Percentiles rank a stretch among this genome's conserved stretches.
phyloP scores from a whole-genome alignment of 192 early-diverging fungal genomes.

The Allomyces macrogynus region DNA sequence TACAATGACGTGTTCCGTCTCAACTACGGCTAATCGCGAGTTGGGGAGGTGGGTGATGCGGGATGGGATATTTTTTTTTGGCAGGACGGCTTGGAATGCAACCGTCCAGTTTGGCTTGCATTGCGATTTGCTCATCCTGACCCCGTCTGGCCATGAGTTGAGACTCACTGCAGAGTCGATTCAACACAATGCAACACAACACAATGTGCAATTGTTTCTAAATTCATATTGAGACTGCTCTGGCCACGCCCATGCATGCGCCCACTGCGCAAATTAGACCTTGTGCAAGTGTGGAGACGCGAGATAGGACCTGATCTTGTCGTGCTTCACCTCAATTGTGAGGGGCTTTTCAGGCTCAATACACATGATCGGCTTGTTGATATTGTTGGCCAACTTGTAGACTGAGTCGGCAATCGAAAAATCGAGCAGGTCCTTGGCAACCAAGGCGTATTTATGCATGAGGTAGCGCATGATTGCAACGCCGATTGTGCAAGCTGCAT shows the following conservation, averaged over 20 bases:
- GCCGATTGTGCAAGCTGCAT: conserved; percentile 18
- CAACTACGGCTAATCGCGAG: conserved; percentile 33
- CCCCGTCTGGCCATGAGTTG: too few species aligned
- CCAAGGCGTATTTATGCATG: conserved; percentile 13
- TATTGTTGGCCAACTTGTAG: conserved; percentile 6
- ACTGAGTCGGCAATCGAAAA: conserved; percentile 12
- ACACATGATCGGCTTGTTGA: conserved; percentile 2
- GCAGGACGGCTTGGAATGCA: too few species aligned
- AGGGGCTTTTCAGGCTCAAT: conserved; percentile 2
- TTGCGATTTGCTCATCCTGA: too few species aligned
- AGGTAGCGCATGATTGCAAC: conserved; percentile 27
- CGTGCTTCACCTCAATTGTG: not conserved
- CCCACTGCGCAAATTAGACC: not conserved
- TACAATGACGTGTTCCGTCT: conserved; percentile 76
- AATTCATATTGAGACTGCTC: too few species aligned
- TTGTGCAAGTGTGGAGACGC: not conserved
- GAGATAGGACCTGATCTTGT: not conserved
- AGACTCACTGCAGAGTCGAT: too few species aligned
- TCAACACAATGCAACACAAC: too few species aligned
- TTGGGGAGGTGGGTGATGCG: too few species aligned
- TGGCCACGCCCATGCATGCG: too few species aligned
- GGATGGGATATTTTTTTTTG: too few species aligned
- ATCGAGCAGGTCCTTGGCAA: conserved; percentile 8
- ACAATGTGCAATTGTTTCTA: too few species aligned
- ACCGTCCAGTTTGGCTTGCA: too few species aligned